phyloP scores from a whole-genome alignment of 306 rosid genomes.

The Vigna radiata region DNA sequence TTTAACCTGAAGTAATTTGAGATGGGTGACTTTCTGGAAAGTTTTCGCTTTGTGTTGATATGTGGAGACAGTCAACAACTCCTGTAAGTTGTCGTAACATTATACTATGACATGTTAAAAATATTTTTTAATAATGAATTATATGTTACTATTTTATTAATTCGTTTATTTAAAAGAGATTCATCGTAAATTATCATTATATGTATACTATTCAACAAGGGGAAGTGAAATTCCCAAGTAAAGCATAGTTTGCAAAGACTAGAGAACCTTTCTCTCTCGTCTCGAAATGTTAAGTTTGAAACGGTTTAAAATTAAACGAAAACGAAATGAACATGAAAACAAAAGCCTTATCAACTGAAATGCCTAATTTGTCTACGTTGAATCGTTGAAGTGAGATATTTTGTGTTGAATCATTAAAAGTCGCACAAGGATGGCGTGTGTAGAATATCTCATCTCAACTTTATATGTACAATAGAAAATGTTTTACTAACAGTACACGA shows the following conservation, averaged over 20 bases:
- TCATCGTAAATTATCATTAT: too few relatives aligned
- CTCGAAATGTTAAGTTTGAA: not conserved
- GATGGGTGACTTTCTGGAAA: too few relatives aligned
- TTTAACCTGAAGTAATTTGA: too few relatives aligned
- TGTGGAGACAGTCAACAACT: too few relatives aligned
- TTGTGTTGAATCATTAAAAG: not conserved
- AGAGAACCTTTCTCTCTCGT: not conserved
- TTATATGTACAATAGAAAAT: too few relatives aligned
- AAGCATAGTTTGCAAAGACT: not conserved
- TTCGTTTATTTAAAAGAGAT: too few relatives aligned
- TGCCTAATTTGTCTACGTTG: constrained; percentile 14
- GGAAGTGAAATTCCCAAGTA: not conserved
- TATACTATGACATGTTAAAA: too few relatives aligned
- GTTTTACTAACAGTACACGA: too few relatives aligned
- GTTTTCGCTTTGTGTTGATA: too few relatives aligned
- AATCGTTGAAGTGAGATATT: not conserved
- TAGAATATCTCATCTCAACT: not conserved
- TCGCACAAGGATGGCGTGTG: not conserved
- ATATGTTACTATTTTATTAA: too few relatives aligned
- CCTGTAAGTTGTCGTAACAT: too few relatives aligned
- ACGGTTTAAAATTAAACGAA: not conserved
- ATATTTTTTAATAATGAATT: too few relatives aligned
- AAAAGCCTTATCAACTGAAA: not conserved
- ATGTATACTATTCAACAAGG: not conserved
- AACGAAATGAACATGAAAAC: not conserved